Evolutionary conservation across 768 basidiomycete genomes (phyloP), one percentile per base, ranked within the genome.

Genomic region (Boletus speciosus): DNA sequence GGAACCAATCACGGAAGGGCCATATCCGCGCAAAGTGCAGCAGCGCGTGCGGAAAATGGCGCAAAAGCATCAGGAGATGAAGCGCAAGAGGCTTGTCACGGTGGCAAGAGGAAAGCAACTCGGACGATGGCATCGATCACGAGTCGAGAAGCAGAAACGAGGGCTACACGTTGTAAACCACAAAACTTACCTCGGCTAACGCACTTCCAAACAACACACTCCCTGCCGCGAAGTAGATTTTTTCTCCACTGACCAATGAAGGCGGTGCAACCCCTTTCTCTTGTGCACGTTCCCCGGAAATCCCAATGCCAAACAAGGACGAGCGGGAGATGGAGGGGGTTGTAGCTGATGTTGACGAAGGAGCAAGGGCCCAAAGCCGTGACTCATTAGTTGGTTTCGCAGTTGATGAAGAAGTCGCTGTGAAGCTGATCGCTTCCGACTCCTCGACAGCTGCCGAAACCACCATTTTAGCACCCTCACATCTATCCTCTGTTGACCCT

Each of bases 141-240:
- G 25, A 40, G 32, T 41, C 25, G 21, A 29, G 32, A 39, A 36
- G n/a, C 35, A 36, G 23, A 45, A 56, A 47, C 31, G 47, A 56
- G 57, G 63, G 35, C 4, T 23, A 46, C 56, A 51, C 48, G 46
- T 44, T 51, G 37, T 25, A 27, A 34, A 47, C 47, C 29, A 58
- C 44, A 48, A 44, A 42, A 51, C 66, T 47, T 39, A 66, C 65
- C 52, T 52, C 14, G 15, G 42, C 6, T 10, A 48, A 42, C 5
- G 51, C 32, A 46, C 61, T 57, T 9, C 78, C 81, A 58, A 85
- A 81, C 48, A 85, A 66, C 11, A 76, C 61, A 67, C 80, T 83
- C 40, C 61, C 60, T 12, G 73, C 56, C 23, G 77, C 66, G 4
- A 70, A 60, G 43, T 55, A 58, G 12, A 41, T 7, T n/a, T 12